Conservation (phyloP, 768 basidiomycete genomes). For the Collybia nuda region DNA sequence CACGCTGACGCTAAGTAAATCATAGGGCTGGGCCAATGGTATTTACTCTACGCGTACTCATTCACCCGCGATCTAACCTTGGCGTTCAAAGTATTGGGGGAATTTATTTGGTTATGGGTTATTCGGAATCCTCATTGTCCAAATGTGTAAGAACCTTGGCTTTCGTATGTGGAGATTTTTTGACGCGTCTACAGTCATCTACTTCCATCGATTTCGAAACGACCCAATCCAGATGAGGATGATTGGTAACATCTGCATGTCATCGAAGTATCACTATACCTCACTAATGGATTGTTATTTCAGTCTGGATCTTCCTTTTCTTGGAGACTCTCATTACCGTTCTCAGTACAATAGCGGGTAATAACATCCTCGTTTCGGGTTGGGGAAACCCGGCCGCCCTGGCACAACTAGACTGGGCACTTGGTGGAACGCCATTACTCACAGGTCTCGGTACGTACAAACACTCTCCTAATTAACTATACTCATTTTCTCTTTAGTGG, state of each 20-base stretch:
- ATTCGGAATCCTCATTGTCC: slow-evolving; percentile 18
- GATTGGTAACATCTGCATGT: slow-evolving; percentile 6
- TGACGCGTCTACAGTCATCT: slow-evolving; percentile 10
- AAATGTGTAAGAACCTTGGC: slow-evolving; percentile 12
- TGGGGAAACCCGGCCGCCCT: slow-evolving; percentile 17
- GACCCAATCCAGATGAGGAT: slow-evolving; percentile 11
- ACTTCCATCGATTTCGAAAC: slow-evolving; percentile 10
- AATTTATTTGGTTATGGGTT: slow-evolving; percentile 17
- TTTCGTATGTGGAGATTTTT: background rate
- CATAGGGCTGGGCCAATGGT: slow-evolving; percentile 12
- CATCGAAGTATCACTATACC: background rate
- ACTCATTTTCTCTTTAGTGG: slow-evolving; percentile 3
- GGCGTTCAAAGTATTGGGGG: slow-evolving; percentile 11
- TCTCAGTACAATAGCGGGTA: slow-evolving; percentile 15
- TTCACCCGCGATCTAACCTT: background rate
- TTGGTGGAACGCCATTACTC: slow-evolving; percentile 8
- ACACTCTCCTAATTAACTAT: background rate
- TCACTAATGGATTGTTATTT: background rate
- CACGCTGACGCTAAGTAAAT: too few relatives aligned
- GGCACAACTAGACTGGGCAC: slow-evolving; percentile 14
- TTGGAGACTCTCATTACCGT: slow-evolving; percentile 14
- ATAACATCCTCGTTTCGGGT: slow-evolving; percentile 11
- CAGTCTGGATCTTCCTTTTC: slow-evolving; percentile 18
- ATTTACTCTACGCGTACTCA: background rate
- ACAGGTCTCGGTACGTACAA: slow-evolving; percentile 3